Evolutionary conservation across 2,329 filamentous ascomycete species (phyloP).

Genomic region (Fusarium albidum): DNA sequence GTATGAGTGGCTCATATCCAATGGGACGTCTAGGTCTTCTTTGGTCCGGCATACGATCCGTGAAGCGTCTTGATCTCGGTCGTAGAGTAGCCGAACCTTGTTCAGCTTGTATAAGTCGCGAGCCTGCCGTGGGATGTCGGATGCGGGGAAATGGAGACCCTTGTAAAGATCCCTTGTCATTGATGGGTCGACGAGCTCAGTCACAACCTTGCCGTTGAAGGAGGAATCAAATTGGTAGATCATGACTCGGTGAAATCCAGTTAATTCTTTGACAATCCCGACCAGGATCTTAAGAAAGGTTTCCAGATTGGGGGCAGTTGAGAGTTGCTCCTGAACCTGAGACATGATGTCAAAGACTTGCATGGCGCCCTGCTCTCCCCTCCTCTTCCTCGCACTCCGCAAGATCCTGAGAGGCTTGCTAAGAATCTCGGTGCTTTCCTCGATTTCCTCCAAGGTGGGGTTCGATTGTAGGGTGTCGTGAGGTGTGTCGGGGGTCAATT

Average conservation of each 20-base stretch:
- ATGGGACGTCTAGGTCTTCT: conserved; percentile 75
- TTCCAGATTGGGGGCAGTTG: conserved; percentile 74
- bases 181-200: conserved; percentile 82
- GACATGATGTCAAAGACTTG: conserved; percentile 93
- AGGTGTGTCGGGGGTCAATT: conserved; percentile 67
- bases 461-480: conserved; percentile 78
- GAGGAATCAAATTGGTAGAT: conserved; percentile 87
- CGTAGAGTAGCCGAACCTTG: conserved; percentile 87
- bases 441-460: conserved; percentile 77
- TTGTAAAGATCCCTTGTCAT: conserved; percentile 86
- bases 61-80: conserved; percentile 81
- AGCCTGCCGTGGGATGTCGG: conserved; percentile 85
- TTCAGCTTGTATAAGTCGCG: conserved; percentile 91
- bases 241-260: conserved; percentile 92
- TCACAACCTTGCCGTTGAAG: conserved; percentile 88
- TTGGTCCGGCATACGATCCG: conserved; percentile 80
- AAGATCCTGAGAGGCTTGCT: conserved; percentile 82
- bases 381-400: conserved; percentile 76
- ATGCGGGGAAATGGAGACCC: conserved; percentile 87
- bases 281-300: conserved; percentile 82
- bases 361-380: conserved; percentile 83
- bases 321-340: conserved; percentile 87
- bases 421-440: conserved; percentile 76
- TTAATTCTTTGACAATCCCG: conserved; percentile 87
- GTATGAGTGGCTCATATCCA: conserved; percentile 87